Evolutionary conservation across 192 early-diverging fungal genomes (phyloP).

Genomic region (Blastocladiella britannica): DNA sequence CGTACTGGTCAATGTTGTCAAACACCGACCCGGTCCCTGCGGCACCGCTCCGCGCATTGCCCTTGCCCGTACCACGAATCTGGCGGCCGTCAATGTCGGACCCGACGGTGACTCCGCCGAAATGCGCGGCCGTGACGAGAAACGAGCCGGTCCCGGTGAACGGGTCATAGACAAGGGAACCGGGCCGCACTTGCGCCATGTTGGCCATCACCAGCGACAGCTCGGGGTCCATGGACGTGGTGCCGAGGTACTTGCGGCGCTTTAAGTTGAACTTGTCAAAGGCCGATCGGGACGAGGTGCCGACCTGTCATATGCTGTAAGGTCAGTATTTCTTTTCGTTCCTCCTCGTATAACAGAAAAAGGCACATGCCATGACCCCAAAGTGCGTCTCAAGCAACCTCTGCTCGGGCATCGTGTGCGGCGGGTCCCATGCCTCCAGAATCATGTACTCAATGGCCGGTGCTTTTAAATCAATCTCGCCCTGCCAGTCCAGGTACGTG

Average conservation of each 20-base stretch:
- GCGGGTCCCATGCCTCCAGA: slow-evolving; percentile 44
- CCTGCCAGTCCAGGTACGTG: slow-evolving; percentile 64
- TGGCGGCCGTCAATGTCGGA: slow-evolving; percentile 96
- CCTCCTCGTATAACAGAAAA: background rate
- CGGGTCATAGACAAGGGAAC: slow-evolving; percentile 74
- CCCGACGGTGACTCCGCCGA: slow-evolving; percentile 75
- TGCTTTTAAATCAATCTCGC: slow-evolving; percentile 60
- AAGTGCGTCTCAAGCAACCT: slow-evolving; percentile 6
- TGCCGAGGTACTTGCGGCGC: slow-evolving; percentile 84
- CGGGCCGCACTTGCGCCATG: slow-evolving; percentile 52
- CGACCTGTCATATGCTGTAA: background rate
- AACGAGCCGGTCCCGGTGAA: slow-evolving; percentile 95
- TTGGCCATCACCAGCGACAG: slow-evolving; percentile 93
- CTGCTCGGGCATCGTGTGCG: slow-evolving; percentile 6
- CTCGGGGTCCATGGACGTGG: slow-evolving; percentile 96
- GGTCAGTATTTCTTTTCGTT: too few relatives aligned
- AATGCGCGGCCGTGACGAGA: slow-evolving; percentile 79
- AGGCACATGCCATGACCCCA: background rate
- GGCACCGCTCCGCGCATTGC: slow-evolving; percentile 9
- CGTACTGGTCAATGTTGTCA: slow-evolving; percentile 74
- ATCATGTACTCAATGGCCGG: slow-evolving; percentile 54
- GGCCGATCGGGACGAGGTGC: slow-evolving; percentile 37
- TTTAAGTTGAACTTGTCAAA: slow-evolving; percentile 81
- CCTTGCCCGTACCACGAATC: slow-evolving; percentile 64
- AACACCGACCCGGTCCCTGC: slow-evolving; percentile 25